Conservation (phyloP, 371 early-diverging fungal species). For the Mortierella sp. region DNA sequence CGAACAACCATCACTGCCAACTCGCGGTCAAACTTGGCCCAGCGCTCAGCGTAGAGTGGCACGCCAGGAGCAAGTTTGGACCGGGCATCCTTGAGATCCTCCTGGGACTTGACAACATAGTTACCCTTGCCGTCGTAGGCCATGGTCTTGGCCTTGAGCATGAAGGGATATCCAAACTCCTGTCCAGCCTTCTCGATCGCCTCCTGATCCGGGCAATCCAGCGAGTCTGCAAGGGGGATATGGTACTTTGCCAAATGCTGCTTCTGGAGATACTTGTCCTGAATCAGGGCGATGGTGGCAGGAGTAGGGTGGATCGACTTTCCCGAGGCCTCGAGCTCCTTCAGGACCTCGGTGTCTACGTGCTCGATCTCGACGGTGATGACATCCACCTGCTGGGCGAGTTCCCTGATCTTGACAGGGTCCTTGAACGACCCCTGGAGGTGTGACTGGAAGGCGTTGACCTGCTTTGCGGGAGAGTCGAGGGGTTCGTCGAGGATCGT, state of each 20-base stretch:
- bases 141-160: slow-evolving; percentile 93
- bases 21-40: slow-evolving; percentile 94
- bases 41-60: slow-evolving; percentile 92
- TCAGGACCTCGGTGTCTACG: slow-evolving; percentile 86
- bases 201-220: slow-evolving; percentile 66
- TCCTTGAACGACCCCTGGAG: slow-evolving; percentile 89
- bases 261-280: slow-evolving; percentile 97
- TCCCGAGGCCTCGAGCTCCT: slow-evolving; percentile 66
- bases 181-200: slow-evolving; percentile 69
- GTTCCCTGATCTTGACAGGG: slow-evolving; percentile 77
- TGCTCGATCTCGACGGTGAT: slow-evolving; percentile 98
- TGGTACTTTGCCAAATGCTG: slow-evolving; percentile 70
- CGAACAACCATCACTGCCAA: slow-evolving; percentile 97
- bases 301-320: slow-evolving; percentile 84
- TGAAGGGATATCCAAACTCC: slow-evolving; percentile 91
- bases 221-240: slow-evolving; percentile 83
- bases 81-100: slow-evolving; percentile 76
- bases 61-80: slow-evolving; percentile 65
- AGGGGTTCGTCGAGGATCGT: slow-evolving; percentile 84
- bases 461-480: slow-evolving; percentile 90
- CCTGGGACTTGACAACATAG: slow-evolving; percentile 78
- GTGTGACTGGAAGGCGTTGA: slow-evolving; percentile 78
- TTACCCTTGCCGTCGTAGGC: slow-evolving; percentile 99
- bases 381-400: slow-evolving; percentile 83
- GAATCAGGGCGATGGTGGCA: slow-evolving; percentile 87